These are phyloP conservation scores for Casaregolazyma suthepensis DNA, from an alignment of 1,139 yeast species.

Conservation along the genomic window DNA sequence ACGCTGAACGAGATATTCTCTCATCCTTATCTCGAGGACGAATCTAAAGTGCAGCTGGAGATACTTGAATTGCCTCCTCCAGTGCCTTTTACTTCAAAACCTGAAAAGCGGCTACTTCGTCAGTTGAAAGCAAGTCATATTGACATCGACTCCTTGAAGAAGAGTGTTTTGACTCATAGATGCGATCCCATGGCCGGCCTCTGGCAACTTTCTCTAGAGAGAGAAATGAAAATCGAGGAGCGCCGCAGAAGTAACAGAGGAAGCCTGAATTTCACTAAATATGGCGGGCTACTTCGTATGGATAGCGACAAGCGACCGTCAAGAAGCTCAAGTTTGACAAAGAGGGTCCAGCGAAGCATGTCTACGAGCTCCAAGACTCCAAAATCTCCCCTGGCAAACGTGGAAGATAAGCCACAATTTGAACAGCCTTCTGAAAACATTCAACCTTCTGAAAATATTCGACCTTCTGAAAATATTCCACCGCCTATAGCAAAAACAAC, in stretches of 20 bases:
- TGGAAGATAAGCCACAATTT: neutral
- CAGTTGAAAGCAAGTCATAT: conserved; percentile 59
- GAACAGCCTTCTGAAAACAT: neutral
- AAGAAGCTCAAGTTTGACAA: conserved; percentile 1
- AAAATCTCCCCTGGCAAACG: neutral
- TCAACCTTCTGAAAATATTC: neutral
- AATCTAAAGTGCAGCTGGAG: conserved; percentile 41
- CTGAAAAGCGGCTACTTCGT: conserved; percentile 62
- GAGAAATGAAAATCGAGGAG: conserved; percentile 45
- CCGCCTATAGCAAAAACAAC: neutral
- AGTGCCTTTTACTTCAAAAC: conserved; percentile 48
- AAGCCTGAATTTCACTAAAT: conserved; percentile 19
- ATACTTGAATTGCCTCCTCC: conserved; percentile 34
- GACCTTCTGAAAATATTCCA: neutral
- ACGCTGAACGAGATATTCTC: conserved; percentile 52
- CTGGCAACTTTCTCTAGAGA: conserved; percentile 69
- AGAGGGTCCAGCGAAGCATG: neutral
- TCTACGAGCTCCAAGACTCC: neutral
- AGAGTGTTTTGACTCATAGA: conserved; percentile 53
- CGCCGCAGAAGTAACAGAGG: conserved; percentile 16
- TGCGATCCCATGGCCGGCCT: conserved; percentile 81
- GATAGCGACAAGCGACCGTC: conserved; percentile 7
- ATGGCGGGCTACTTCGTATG: conserved; percentile 10
- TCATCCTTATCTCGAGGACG: conserved; percentile 54
- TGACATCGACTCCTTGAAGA: conserved; percentile 57